Base-by-base conservation (phyloP, 2,329 filamentous ascomycete genomes). In the Venturia pyrina region DNA sequence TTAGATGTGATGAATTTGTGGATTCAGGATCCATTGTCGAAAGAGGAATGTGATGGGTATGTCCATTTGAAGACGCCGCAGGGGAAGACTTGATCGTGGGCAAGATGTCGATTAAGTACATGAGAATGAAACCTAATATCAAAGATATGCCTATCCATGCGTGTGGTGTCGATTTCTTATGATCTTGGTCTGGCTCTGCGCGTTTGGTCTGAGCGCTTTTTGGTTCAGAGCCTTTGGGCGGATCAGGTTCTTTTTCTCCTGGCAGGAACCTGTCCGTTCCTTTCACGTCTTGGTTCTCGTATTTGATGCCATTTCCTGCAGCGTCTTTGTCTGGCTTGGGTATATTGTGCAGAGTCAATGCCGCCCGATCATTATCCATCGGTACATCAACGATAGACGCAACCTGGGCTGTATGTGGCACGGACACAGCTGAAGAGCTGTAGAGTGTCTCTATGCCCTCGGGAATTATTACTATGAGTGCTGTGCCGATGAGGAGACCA, bases 391-490 rank as follows among this genome's bases (percentile, higher is more conserved):
- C 48, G 10, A 37, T 40, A 21, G 62, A 19, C 28, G 34, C 32
- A 10, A 40, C 17, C 7, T 64, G 62, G 6, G 41, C 21, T n/a
- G 48, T 24, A 46, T 43, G 24, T 1, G 3, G 60, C 19, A 62
- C 40, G 10, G 60, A 62, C 60, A 46, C n/a, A 48, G 68, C 17
- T 63, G 72, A 77, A 46, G 85, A 82, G 70, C 79, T 87, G 70
- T 95, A 91, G 66, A 97, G 83, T 3, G 95, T 93, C 74, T 97
- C 93, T 67, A 98, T 88, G 46, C 95, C 95, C 77, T 99, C 95
- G 0, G 95, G 95, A 72, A 99, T 96, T 73, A 99, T 98, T 41
- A 99, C 92, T 69, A 98, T 93, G 69, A 99, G 83, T 1, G 93
- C 93, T 37, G 95, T 98, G 44, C 95, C 95, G 19, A 99, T 93